Conservation (phyloP, 116 monocot species). For the Dioscorea cayenensis region DNA sequence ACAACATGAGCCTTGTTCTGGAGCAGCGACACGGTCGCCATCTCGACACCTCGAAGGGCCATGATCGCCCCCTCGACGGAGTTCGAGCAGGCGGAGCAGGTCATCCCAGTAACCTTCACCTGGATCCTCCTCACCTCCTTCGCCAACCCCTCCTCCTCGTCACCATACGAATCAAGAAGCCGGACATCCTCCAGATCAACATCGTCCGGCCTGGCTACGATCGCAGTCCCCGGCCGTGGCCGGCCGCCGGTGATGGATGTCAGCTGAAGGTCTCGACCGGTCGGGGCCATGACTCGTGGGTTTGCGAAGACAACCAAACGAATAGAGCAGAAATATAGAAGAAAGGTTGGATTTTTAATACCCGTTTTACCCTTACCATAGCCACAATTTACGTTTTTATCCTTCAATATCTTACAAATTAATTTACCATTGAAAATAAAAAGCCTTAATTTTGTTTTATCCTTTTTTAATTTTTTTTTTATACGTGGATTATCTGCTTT, state of each 20-base stretch:
- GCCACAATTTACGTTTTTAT: background rate
- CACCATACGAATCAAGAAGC: constrained; percentile 54
- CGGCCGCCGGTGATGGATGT: constrained; percentile 2
- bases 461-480: too few relatives aligned
- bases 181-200: constrained; percentile 13
- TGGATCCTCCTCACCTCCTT: constrained; percentile 23
- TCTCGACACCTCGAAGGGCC: constrained; percentile 29
- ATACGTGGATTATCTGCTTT: too few relatives aligned
- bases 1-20: constrained; percentile 60
- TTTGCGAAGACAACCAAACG: background rate
- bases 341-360: background rate
- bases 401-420: background rate
- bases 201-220: background rate
- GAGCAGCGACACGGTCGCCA: constrained; percentile 55
- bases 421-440: background rate
- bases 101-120: constrained; percentile 71
- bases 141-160: constrained; percentile 22
- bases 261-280: constrained; percentile 26
- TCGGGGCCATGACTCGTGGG: constrained; percentile 7
- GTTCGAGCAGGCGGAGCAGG: constrained; percentile 66
- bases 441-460: background rate
- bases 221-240: background rate
- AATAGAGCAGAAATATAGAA: constrained; percentile 2
- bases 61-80: constrained; percentile 52
- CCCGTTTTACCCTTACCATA: background rate